phyloP scores from a whole-genome alignment of 2,329 filamentous ascomycete species.

The Fragosphaeria purpurea region DNA sequence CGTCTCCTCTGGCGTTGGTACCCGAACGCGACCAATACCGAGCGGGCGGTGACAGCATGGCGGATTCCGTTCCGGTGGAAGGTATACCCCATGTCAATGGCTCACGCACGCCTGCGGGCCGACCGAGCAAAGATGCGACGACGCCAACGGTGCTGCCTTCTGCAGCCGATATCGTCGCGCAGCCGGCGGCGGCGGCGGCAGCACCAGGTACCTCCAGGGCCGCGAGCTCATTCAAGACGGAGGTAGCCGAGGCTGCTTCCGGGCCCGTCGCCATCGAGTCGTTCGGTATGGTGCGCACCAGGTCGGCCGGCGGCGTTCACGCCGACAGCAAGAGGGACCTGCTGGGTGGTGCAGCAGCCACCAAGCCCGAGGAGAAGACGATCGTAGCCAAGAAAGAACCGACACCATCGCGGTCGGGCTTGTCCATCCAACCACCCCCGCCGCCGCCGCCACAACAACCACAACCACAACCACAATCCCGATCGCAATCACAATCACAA shows the following conservation, averaged over 20 bases:
- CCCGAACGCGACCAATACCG: not conserved
- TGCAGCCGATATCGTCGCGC: not conserved
- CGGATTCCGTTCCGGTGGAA: conserved; percentile 25
- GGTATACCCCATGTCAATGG: conserved; percentile 20
- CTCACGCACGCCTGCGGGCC: conserved; percentile 29
- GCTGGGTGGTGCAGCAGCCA: conserved; percentile 19
- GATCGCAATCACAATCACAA: too few relatives aligned
- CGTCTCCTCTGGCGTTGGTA: conserved; percentile 34
- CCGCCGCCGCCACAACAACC: too few relatives aligned
- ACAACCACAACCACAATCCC: too few relatives aligned
- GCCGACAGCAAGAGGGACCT: conserved; percentile 17
- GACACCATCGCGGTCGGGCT: conserved; percentile 23
- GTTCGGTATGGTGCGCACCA: conserved; percentile 6
- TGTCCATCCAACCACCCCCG: conserved; percentile 15
- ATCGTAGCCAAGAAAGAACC: conserved; percentile 34
- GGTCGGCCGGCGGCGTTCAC: conserved; percentile 5
- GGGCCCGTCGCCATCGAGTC: not conserved
- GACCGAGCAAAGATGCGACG: conserved; percentile 35
- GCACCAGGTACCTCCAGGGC: not conserved
- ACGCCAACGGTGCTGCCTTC: conserved; percentile 3
- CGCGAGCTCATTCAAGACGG: conserved; percentile 12
- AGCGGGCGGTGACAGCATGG: not conserved
- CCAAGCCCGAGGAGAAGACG: conserved; percentile 26
- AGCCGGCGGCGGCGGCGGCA: not conserved
- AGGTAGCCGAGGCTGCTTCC: conserved; percentile 13